Evolutionary conservation across 2,329 filamentous ascomycete genomes (phyloP).

Genomic region (Colletotrichum paranaense): DNA sequence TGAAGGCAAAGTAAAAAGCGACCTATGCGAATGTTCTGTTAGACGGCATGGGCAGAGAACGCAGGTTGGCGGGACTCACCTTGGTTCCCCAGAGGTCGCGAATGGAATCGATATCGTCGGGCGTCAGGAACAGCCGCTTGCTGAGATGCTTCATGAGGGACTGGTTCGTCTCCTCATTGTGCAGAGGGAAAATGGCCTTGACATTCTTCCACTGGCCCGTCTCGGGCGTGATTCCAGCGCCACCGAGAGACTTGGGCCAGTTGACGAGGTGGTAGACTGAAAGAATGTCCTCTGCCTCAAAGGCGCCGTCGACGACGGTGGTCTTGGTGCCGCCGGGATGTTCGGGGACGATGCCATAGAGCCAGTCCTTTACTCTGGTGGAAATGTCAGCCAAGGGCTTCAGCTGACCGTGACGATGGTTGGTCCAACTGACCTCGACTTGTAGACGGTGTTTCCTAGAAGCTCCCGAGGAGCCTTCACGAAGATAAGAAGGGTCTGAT

Average conservation of each 20-base stretch:
- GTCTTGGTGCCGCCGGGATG: slow-evolving; percentile 67
- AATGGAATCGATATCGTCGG: slow-evolving; percentile 67
- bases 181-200: slow-evolving; percentile 70
- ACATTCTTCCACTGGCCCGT: slow-evolving; percentile 70
- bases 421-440: slow-evolving; percentile 63
- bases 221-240: slow-evolving; percentile 70
- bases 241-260: slow-evolving; percentile 67
- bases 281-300: slow-evolving; percentile 75
- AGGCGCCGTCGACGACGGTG: slow-evolving; percentile 61
- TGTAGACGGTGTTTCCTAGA: slow-evolving; percentile 74
- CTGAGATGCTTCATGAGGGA: slow-evolving; percentile 68
- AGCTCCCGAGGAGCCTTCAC: slow-evolving; percentile 71
- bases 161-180: slow-evolving; percentile 68
- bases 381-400: neutral
- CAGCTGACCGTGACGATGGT: neutral
- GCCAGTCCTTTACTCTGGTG: slow-evolving; percentile 77
- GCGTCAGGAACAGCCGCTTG: slow-evolving; percentile 60
- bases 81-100: slow-evolving; percentile 73
- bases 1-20: slow-evolving; percentile 87
- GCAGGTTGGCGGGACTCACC: slow-evolving; percentile 38
- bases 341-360: slow-evolving; percentile 74
- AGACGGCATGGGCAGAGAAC: neutral
- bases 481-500: slow-evolving; percentile 75
- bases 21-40: slow-evolving; percentile 57
- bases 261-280: slow-evolving; percentile 77